Conservation (phyloP, 441 rosid genomes). For the Mallotus japonicus region DNA sequence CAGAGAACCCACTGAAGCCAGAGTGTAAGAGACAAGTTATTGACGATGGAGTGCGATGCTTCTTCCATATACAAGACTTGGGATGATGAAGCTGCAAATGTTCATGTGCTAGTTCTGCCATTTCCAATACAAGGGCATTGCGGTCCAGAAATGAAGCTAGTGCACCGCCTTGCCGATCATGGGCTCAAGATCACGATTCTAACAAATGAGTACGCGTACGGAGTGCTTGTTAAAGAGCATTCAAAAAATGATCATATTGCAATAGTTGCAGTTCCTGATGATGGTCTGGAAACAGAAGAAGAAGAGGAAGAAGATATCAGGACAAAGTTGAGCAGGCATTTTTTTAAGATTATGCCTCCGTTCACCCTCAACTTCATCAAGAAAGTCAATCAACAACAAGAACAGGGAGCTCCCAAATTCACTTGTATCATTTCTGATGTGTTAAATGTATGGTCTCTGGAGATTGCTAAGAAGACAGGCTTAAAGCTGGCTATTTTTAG, state of each 20-base stretch:
- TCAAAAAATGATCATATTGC: neutral
- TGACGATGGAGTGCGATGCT: no score
- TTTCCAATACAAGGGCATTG: conserved; percentile 29
- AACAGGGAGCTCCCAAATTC: neutral
- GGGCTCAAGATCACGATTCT: conserved; percentile 35
- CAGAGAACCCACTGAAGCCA: no score
- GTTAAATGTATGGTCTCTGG: conserved; percentile 24
- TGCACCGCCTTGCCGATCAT: conserved; percentile 23
- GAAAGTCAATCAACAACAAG: no score
- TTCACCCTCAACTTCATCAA: no score
- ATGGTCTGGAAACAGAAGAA: neutral
- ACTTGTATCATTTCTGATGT: conserved; percentile 20
- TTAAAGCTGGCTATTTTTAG: conserved; percentile 14
- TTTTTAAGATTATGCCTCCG: no score
- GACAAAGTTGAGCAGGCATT: no score
- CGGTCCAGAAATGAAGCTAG: conserved; percentile 26
- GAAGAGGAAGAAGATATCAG: neutral
- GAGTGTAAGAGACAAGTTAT: no score
- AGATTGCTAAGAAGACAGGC: conserved; percentile 31
- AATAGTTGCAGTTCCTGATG: neutral
- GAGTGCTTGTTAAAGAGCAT: neutral
- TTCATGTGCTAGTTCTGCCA: conserved; percentile 28
- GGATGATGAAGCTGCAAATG: neutral
- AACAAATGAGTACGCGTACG: neutral
- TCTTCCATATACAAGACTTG: no score